A percentile compares a stretch with the other conserved stretches of the same genome.
Evolutionary conservation across 2,329 filamentous ascomycete species (phyloP).

Genomic region (Alternaria incomplexa): DNA sequence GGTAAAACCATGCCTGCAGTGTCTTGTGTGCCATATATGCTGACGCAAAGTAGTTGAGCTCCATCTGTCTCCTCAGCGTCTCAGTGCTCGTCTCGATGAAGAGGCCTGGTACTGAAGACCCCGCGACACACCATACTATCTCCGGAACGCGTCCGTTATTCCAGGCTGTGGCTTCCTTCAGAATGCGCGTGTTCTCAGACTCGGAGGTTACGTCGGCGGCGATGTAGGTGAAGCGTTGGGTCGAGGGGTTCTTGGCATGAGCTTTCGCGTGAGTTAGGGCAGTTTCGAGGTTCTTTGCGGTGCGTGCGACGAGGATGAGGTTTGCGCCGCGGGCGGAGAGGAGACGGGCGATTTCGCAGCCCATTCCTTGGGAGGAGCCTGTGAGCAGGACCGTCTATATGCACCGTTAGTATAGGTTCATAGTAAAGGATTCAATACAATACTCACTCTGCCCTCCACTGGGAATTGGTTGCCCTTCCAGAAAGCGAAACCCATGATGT

Average conservation of each 20-base stretch:
- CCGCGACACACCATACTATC: constrained; percentile 90
- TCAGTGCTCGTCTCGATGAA: constrained; percentile 76
- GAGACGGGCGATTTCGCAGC: constrained; percentile 73
- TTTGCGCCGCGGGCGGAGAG: constrained; percentile 85
- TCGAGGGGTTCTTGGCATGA: constrained; percentile 67
- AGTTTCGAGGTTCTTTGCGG: constrained; percentile 72
- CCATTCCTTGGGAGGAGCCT: constrained; percentile 92
- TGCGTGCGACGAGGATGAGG: constrained; percentile 83
- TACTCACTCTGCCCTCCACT: constrained; percentile 79
- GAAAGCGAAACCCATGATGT: constrained; percentile 71
- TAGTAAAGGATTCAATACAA: too few relatives aligned
- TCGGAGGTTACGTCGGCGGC: constrained; percentile 78
- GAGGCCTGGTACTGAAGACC: constrained; percentile 73
- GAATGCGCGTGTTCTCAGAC: constrained; percentile 71
- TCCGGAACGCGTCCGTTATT: constrained; percentile 77
- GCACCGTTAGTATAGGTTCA: neutral
- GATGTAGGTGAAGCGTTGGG: constrained; percentile 83
- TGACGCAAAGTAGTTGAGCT: constrained; percentile 87
- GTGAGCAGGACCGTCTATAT: constrained; percentile 84
- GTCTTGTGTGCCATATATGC: constrained; percentile 85
- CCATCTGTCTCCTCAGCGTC: constrained; percentile 78
- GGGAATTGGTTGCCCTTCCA: constrained; percentile 75
- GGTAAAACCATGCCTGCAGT: constrained; percentile 73
- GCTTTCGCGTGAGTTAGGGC: constrained; percentile 72
- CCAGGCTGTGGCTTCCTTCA: constrained; percentile 77